phyloP scores from a whole-genome alignment of 768 basidiomycete species.

The Podaxis sp. region DNA sequence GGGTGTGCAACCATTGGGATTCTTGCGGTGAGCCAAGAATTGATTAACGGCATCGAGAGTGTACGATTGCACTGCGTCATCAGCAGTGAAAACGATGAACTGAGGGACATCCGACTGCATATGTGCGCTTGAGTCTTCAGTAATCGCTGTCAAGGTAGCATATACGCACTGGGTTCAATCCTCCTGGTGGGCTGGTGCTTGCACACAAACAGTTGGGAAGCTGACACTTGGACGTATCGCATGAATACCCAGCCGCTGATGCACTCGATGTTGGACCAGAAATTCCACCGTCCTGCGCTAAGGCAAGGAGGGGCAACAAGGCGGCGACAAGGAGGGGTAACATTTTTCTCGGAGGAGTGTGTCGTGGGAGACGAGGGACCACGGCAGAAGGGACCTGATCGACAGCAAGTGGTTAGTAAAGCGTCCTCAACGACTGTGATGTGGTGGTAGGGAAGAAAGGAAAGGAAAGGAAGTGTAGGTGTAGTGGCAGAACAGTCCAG shows the following conservation, averaged over 20 bases:
- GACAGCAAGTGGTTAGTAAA: background rate
- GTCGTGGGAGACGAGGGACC: background rate
- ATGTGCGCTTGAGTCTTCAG: background rate
- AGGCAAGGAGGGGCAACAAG: slow-evolving; percentile 29
- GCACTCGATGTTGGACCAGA: slow-evolving; percentile 47
- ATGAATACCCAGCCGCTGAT: slow-evolving; percentile 63
- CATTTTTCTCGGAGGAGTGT: slow-evolving; percentile 12
- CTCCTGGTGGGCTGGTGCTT: slow-evolving; percentile 69
- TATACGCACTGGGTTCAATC: slow-evolving; percentile 53
- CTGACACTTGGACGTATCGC: slow-evolving; percentile 59
- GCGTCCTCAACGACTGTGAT: slow-evolving; percentile 3
- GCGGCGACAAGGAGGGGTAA: slow-evolving; percentile 21
- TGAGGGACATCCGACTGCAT: slow-evolving; percentile 41
- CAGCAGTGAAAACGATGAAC: slow-evolving; percentile 73
- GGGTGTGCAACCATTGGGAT: slow-evolving; percentile 71
- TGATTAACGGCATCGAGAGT: slow-evolving; percentile 71
- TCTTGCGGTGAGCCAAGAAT: slow-evolving; percentile 68
- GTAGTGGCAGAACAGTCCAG: background rate
- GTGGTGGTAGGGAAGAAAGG: background rate
- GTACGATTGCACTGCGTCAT: slow-evolving; percentile 75
- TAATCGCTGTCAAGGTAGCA: background rate
- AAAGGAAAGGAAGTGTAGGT: slow-evolving; percentile 5
- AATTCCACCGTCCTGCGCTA: slow-evolving; percentile 51
- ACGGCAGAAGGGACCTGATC: background rate
- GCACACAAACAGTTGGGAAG: slow-evolving; percentile 73